Evolutionary conservation across 2,329 filamentous ascomycete genomes (phyloP), one percentile per base, ranked within the genome.

Genomic region (Calonectria pseudoreteaudii): DNA sequence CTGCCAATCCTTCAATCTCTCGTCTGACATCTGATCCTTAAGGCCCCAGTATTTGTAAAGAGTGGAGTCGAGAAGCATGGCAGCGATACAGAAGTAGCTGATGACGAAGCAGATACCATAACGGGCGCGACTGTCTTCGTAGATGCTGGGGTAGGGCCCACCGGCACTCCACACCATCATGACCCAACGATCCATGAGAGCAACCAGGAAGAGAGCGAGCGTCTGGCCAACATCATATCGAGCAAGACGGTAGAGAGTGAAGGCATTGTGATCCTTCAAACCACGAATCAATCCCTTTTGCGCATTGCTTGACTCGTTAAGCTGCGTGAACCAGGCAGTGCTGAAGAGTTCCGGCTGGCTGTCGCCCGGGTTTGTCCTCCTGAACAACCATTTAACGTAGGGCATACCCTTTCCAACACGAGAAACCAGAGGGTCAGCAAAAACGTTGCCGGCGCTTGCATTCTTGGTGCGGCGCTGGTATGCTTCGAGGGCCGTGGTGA

Each of bases 111-210:
- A 77, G 10, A 77, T 70, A 18, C 75, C 75, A 49, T 77, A 77
- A 3, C 76, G 64, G 3, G 71, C 68, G 8, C 76, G 68, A 1
- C 62, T 49, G 65, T 77, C 76, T 2, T 69, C 70, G 58, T 77
- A 77, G 23, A 77, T 77, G 53, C 73, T 74, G 3, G 73, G 71
- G 7, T 77, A 77, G 7, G 76, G 75, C 10, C 70, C 56, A 9
- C 75, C 58, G 3, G 76, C 76, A 52, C 76, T 77, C 73, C 72
- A 72, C 1, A 70, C 71, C 50, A 77, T 72, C 76, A 77, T 77
- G 16, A 77, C 66, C 76, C 76, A 77, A 4, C 76, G 76, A 41
- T 77, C 76, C 75, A 77, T 71, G 2, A 77, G 49, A 6, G 76
- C 76, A 13, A 77, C 70, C 7, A 77, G 23, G 36, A 77, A 77